Base-by-base conservation (phyloP, 2,329 filamentous ascomycete genomes). In the Epichloe bromicola region DNA sequence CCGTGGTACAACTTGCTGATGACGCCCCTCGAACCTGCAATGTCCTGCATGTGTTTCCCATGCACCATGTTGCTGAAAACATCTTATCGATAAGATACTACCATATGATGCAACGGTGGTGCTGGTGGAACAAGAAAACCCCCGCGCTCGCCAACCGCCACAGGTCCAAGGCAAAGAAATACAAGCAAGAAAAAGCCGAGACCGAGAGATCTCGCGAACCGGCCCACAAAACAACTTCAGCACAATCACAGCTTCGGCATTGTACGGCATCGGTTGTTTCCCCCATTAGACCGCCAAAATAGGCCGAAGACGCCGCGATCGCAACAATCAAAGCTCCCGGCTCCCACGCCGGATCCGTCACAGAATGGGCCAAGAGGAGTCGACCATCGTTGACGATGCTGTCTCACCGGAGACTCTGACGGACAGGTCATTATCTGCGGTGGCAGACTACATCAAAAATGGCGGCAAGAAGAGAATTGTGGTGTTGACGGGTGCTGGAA, bases 401-500 rank as follows among this genome's bases (percentile, higher is more conserved):
- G 79, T 78, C 49, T 69, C 71, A 38, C 80, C 91, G 1, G 63
- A 73, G 49, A 86, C 81, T 0, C 75, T 97, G 14, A 70, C 76
- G 41, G 78, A 77, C 34, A 81, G 89, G 51, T 85, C 77, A 30
- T 67, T 97, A 14, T 74, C 83, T 17, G 85, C 80, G 4, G 73
- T 97, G 39, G 90, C 88, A n/a, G 77, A 85, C 30, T 84, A 86
- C 60, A 90, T 98, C 66, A 81, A 79, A 57, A 75, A 81, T 60
- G 85, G 83, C 44, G 67, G 75, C 46, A 82, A 76, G 36, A 77
- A 77, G 60, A 77, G 76, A 47, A 85, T 98, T 52, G 88, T 95
- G 23, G 85, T 96, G 55, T 82, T 97, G 80, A 89, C 86, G 2
- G 91, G 91, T 53, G 90, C 91, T 12, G 91, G 91, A 46, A 94